Percentiles rank a stretch among this genome's conserved stretches.
Evolutionary conservation across 768 basidiomycete genomes (phyloP).

Genomic region (Auricularia cornea): DNA sequence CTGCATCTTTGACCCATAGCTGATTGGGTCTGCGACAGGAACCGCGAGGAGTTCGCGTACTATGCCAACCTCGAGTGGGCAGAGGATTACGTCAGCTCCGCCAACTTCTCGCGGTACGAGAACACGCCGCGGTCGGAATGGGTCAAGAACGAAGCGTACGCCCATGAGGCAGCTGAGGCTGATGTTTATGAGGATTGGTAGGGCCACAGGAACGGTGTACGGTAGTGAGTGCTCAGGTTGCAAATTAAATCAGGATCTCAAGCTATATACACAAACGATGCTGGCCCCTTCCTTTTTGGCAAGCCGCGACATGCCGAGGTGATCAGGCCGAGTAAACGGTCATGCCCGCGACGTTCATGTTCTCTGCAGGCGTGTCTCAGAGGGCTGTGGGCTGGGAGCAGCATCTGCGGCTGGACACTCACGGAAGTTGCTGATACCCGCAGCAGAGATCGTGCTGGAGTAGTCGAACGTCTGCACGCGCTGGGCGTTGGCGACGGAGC

Average conservation of each 20-base stretch:
- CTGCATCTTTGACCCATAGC: background rate
- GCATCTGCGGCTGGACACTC: too few species aligned
- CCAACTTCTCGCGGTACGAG: background rate
- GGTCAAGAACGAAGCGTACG: background rate
- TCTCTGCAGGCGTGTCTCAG: too few species aligned
- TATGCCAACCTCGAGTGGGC: background rate
- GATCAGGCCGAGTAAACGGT: too few species aligned
- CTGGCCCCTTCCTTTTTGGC: too few species aligned
- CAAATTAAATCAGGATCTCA: too few species aligned
- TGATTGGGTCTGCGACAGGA: background rate
- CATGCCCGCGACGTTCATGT: too few species aligned
- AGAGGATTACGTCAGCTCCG: background rate
- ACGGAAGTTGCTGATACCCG: too few species aligned
- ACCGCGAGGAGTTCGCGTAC: background rate
- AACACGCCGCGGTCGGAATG: background rate
- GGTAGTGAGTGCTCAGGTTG: background rate
- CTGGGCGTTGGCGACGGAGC: slow-evolving; percentile 26
- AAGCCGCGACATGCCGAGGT: too few species aligned
- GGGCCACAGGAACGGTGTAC: background rate
- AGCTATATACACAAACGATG: too few species aligned
- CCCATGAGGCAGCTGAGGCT: too few species aligned
- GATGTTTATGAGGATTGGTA: background rate
- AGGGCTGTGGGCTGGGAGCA: too few species aligned
- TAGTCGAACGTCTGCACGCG: slow-evolving; percentile 6
- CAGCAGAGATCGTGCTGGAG: background rate